Evolutionary conservation across 1,139 yeast genomes (phyloP).

Genomic region (Geotrichum cucujoidarum): DNA sequence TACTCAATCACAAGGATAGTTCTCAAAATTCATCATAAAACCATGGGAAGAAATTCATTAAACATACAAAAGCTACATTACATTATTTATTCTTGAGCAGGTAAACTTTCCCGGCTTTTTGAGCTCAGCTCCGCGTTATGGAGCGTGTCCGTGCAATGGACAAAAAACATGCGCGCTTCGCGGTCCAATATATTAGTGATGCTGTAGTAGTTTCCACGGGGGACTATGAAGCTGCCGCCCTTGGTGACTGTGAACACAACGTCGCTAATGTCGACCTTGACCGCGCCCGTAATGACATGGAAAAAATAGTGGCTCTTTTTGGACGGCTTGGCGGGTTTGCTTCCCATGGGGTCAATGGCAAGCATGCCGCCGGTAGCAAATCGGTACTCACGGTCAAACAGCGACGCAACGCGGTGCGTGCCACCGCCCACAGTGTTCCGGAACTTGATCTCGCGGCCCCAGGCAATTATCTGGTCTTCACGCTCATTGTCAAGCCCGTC

Average conservation of each 20-base stretch:
- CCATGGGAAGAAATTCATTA: no score
- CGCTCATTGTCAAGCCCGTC: constrained; percentile 41
- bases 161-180: constrained; percentile 66
- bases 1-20: no score
- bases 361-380: constrained; percentile 74
- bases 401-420: constrained; percentile 15
- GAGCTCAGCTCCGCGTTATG: constrained; percentile 6
- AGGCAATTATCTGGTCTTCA: constrained; percentile 44
- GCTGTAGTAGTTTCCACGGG: constrained; percentile 67
- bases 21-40: no score
- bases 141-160: constrained; percentile 53
- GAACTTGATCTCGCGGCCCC: constrained; percentile 54
- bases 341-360: constrained; percentile 52
- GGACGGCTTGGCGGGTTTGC: constrained; percentile 59
- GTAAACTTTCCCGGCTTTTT: background rate
- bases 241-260: constrained; percentile 55
- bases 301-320: constrained; percentile 68
- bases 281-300: constrained; percentile 63
- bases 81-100: background rate
- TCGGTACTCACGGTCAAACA: constrained; percentile 59
- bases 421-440: constrained; percentile 41
- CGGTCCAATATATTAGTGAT: constrained; percentile 47
- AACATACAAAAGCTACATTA: no score
- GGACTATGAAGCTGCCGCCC: constrained; percentile 81
- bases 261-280: constrained; percentile 63